phyloP scores from a whole-genome alignment of 164 flowering plant genomes.

The Kingdonia uniflora region DNA sequence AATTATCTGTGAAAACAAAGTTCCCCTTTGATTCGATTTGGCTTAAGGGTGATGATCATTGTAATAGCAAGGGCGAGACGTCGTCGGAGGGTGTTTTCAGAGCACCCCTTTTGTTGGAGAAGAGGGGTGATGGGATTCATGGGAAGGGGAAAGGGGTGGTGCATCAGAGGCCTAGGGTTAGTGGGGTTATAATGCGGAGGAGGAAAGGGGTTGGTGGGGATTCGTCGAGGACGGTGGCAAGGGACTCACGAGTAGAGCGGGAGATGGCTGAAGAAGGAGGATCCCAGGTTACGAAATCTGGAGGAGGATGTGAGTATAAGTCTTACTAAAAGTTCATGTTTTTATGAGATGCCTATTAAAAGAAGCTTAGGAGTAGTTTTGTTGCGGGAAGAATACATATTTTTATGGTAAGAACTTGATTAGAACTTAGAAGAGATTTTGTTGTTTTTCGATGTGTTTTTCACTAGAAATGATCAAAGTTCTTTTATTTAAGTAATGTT shows the following conservation, averaged over 20 bases:
- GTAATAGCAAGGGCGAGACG: constrained; percentile 8
- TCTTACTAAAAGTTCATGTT: too few species aligned
- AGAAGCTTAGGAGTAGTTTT: too few species aligned
- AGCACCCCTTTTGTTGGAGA: constrained; percentile 27
- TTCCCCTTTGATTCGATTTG: constrained; percentile 49
- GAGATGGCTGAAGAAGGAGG: too few species aligned
- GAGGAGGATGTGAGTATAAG: neutral
- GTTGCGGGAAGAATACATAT: too few species aligned
- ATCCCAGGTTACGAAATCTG: constrained; percentile 7
- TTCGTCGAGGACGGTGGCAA: constrained; percentile 1
- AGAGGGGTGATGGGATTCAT: neutral
- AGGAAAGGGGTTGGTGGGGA: constrained; percentile 16
- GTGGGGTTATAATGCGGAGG: constrained; percentile 21
- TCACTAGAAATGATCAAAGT: too few species aligned
- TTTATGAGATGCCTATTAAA: too few species aligned
- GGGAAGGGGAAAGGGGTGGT: constrained; percentile 34
- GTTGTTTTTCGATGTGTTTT: too few species aligned
- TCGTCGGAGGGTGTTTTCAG: constrained; percentile 21
- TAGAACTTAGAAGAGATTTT: too few species aligned
- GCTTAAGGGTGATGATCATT: constrained; percentile 10
- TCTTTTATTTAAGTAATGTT: too few species aligned
- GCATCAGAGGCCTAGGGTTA: constrained; percentile 22
- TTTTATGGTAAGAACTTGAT: too few species aligned
- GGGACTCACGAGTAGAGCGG: too few species aligned
- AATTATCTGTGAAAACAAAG: constrained; percentile 30